A percentile compares a stretch with the other conserved stretches of the same genome.
Evolutionary conservation across 169 alveolate genomes (phyloP).

Genomic region (Eimeria falciformis): DNA sequence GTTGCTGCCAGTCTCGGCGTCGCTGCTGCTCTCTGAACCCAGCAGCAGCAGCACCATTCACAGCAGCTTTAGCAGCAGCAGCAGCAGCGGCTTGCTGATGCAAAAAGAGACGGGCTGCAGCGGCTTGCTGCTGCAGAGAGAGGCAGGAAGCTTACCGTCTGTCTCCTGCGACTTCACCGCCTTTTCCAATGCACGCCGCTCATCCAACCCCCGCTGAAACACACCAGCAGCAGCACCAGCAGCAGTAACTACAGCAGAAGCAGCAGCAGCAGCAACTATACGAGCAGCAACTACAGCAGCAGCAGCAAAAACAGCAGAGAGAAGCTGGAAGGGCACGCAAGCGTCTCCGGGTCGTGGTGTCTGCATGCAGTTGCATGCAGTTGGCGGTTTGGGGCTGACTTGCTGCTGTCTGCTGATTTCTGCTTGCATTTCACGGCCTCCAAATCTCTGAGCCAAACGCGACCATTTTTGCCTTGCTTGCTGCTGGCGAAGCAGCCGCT

Average conservation of each 20-base stretch:
- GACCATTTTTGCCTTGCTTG: constrained; percentile 79
- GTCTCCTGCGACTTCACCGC: constrained; percentile 64
- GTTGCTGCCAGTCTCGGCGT: too few relatives aligned
- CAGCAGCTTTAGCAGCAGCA: not conserved
- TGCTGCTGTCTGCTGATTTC: constrained; percentile 1
- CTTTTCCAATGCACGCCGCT: not conserved
- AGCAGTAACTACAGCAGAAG: not conserved
- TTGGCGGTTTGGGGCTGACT: too few relatives aligned
- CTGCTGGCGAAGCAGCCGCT: constrained; percentile 66
- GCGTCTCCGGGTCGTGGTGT: not conserved
- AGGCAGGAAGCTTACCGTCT: constrained; percentile 80
- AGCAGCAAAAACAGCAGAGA: not conserved
- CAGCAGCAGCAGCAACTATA: not conserved
- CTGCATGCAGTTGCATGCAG: not conserved
- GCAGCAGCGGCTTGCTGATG: not conserved
- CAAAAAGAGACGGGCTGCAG: not conserved
- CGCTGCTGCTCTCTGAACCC: not conserved
- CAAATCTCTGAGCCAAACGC: constrained; percentile 72
- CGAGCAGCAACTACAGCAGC: not conserved
- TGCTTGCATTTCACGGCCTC: constrained; percentile 78
- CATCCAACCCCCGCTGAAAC: not conserved
- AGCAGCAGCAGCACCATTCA: not conserved
- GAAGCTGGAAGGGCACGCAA: too few relatives aligned
- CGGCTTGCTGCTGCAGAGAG: constrained; percentile 26
- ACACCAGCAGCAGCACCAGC: constrained; percentile 34